Evolutionary conservation across 164 flowering plant genomes (phyloP), one percentile per base, ranked within the genome.

Genomic region (Magnolia officinalis): DNA sequence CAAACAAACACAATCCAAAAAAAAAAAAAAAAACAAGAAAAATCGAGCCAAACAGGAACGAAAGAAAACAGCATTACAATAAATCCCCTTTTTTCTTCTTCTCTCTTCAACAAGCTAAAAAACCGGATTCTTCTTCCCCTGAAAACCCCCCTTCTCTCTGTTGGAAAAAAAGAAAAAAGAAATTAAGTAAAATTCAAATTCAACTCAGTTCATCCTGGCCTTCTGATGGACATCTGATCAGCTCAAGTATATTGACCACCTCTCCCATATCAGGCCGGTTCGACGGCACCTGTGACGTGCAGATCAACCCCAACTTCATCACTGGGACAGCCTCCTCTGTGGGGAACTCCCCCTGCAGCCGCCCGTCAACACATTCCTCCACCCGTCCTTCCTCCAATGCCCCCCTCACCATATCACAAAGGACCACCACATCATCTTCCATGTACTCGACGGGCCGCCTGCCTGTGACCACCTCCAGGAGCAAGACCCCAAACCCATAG

Each of bases 251-350:
- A 52, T 88, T 91, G 72, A 93, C 93, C 45, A 93, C 99, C 80
- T 96, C 98, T 72, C 83, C 90, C 98, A 96, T 93, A 78, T 91
- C 96, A 1, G 98, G 99, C 69, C 99, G 84, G 73, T 87, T 92
- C 14, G 99, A 96, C 23, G 98, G 99, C 72, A 96, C 97, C 77
- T 96, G 99, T 1, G 99, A 93, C 0, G 98, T 90, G 85, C 99
- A 96, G 23, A 96, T 90, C 79, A 96, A 84, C 4, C 97, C 98
- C 37, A 96, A 74, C 80, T 96, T 93, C 79, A 93, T 87, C 45
- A 92, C 89, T 1, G 98, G 95, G 70, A 92, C 85, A 4, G 92
- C 95, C 79, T 93, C 99, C 77, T 96, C 99, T 1, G 81, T 79
- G 0, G 92, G 95, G 77, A 88, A 96, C 49, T 86, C 87, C 9